These are phyloP conservation scores for Aphelidium insulamus DNA, from an alignment of 371 early-diverging fungal genomes.

Conservation along the genomic window DNA sequence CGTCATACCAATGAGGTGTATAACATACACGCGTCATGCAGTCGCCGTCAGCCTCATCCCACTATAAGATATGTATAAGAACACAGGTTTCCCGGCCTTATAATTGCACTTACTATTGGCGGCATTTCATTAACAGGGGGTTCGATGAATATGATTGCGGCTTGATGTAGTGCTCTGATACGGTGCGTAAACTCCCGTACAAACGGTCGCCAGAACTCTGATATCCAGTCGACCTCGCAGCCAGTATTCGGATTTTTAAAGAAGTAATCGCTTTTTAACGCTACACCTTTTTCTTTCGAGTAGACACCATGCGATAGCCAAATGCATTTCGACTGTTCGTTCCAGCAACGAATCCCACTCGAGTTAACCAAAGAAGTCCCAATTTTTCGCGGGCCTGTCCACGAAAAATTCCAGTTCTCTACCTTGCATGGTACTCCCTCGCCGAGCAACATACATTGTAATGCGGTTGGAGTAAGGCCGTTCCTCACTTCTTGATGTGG, in stretches of 20 bases:
- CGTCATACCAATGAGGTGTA: conserved; percentile 57
- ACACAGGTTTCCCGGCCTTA: too few relatives aligned
- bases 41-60: conserved; percentile 11
- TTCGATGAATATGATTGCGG: conserved; percentile 36
- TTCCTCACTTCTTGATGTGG: conserved; percentile 18
- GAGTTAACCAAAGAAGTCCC: conserved; percentile 21
- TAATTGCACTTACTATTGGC: too few relatives aligned
- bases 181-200: conserved; percentile 13
- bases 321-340: conserved; percentile 25
- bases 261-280: conserved; percentile 29
- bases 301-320: conserved; percentile 46
- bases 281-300: conserved; percentile 14
- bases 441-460: conserved; percentile 36
- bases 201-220: conserved; percentile 29
- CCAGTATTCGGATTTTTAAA: conserved; percentile 17
- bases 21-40: conserved; percentile 23
- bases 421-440: conserved; percentile 25
- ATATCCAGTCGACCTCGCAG: conserved; percentile 14
- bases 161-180: conserved; percentile 18
- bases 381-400: conserved; percentile 27
- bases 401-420: conserved; percentile 26
- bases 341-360: conserved; percentile 23
- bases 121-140: conserved; percentile 35
- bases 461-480: conserved; percentile 32
- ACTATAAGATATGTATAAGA: conserved; percentile 11